Base-by-base conservation (phyloP, 306 rosid genomes). In the Glycine soja region DNA sequence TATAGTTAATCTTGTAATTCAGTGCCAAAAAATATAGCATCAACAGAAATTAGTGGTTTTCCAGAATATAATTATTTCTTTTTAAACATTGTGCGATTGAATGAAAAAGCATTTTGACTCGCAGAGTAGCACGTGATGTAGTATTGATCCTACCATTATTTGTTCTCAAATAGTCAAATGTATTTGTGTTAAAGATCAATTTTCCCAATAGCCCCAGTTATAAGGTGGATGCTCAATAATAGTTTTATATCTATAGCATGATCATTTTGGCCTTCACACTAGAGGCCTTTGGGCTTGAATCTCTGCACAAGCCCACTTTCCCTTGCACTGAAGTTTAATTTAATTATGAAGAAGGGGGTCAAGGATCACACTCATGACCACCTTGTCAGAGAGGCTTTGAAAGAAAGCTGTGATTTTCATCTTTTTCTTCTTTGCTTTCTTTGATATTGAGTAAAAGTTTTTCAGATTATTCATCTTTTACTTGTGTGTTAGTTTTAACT, bases 391-490 rank as follows among this genome's bases (percentile, higher is more conserved):
- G 56, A 42, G 19, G 63, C 48, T 34, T 48, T 50, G 43, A 42
- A 51, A 45, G 19, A 64, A 47, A 56, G 40, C 43, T 34, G 18
- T 38, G 24, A 52, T 46, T 62, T 51, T 59, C 46, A 38, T 47
- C 5, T 3, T 36, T 36, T 36, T 36, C 40, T 24, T 24, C 30
- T 24, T 16, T 40, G 7, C 47, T 12, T 65, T 47, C 38, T 65
- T 74, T 79, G 63, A 3, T 53, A n/a, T 79, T 36, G 45, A 43
- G 70, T 62, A 30, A 9, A 48, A 30, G 40, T 8, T 46, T 42
- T 70, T 64, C 67, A 63, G 15, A 42, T 24, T 43, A 64, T 71
- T 71, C 18, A 47, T 83, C 69, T 80, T 42, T 40, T 58, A 86
- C 69, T 48, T 67, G 48, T 38, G 65, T 56, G 65, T 48, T 40